Conservation (phyloP, 176 grass and related monocot species). For the Elymus sibiricus region DNA sequence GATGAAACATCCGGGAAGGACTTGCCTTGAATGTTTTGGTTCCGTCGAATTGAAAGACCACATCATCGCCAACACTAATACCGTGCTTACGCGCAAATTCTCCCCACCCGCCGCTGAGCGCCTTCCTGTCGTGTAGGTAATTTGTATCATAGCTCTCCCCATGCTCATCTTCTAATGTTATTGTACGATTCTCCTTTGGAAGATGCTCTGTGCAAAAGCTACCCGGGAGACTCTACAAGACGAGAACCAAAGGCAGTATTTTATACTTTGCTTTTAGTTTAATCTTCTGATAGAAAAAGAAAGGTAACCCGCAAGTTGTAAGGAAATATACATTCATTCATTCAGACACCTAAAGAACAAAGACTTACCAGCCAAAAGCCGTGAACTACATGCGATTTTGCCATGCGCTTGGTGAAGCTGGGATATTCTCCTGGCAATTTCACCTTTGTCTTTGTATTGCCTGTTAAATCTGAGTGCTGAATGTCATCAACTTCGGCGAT, state of each 20-base stretch:
- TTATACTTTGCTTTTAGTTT: too few species aligned
- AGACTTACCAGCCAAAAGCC: slow-evolving; percentile 41
- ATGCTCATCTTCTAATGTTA: slow-evolving; percentile 43
- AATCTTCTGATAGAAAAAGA: too few species aligned
- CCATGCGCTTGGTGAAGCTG: slow-evolving; percentile 32
- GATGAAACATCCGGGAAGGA: neutral
- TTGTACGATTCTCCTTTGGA: neutral
- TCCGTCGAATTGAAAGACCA: slow-evolving; percentile 32
- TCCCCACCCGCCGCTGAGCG: slow-evolving; percentile 46
- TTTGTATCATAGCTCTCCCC: neutral
- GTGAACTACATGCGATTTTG: slow-evolving; percentile 29
- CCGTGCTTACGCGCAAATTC: slow-evolving; percentile 30
- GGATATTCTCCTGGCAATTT: slow-evolving; percentile 30
- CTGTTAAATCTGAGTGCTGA: neutral
- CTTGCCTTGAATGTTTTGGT: slow-evolving; percentile 38
- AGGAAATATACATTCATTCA: neutral
- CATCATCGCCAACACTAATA: slow-evolving; percentile 30
- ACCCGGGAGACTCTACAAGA: slow-evolving; percentile 17
- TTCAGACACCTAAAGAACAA: neutral
- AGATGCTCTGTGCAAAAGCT: slow-evolving; percentile 40
- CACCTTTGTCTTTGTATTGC: neutral
- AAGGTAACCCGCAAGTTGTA: too few species aligned
- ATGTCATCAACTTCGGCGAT: too few species aligned
- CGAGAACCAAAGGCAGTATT: neutral
- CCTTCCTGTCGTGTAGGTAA: slow-evolving; percentile 22